Base-by-base conservation (phyloP, 2,329 filamentous ascomycete genomes). In the Didymella segeticola region DNA sequence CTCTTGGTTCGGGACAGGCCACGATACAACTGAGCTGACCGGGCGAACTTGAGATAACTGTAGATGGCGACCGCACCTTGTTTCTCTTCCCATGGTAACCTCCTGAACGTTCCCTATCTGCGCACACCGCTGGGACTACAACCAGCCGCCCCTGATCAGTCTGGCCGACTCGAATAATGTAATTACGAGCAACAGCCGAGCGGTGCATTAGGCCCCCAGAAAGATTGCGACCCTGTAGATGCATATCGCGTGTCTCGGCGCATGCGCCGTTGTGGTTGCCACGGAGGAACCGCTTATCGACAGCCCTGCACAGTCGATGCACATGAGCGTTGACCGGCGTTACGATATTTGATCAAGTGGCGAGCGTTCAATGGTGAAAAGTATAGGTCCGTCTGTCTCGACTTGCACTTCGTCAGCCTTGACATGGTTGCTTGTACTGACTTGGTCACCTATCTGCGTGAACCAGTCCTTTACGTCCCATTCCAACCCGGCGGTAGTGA, bases 381-480 rank as follows among this genome's bases (percentile, higher is more conserved):
- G 65, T 37, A 81, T 75, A 20, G 75, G 70, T n/a, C 64, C 65
- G 56, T 77, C 72, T 20, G 76, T 78, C 30, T 67, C 64, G 15
- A 82, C 68, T 10, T 63, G 62, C 9, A 81, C 64, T 20, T 69
- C 51, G 27, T 79, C 74, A 6, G 68, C 64, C 33, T 77, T 72
- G 43, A 80, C 72, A 53, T 81, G 79, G 58, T 82, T 82, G 56
- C 78, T 81, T 6, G 79, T 80, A 60, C 79, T 82, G 53, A 82
- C 74, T 52, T 78, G 74, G 2, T 74, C 73, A 14, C 79, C 79
- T 70, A 81, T 78, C 43, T 76, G 72, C 19, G 79, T 96, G 61
- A 83, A 77, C 92, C 93, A 96, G 56, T 91, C 80, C 54, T 81
- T 71, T 1, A 99, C 90, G 75, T 99, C 92, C 95, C 95, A 99